These are phyloP conservation scores for Cardamine occulta DNA, from an alignment of 345 rosid species.

Conservation along the genomic window DNA sequence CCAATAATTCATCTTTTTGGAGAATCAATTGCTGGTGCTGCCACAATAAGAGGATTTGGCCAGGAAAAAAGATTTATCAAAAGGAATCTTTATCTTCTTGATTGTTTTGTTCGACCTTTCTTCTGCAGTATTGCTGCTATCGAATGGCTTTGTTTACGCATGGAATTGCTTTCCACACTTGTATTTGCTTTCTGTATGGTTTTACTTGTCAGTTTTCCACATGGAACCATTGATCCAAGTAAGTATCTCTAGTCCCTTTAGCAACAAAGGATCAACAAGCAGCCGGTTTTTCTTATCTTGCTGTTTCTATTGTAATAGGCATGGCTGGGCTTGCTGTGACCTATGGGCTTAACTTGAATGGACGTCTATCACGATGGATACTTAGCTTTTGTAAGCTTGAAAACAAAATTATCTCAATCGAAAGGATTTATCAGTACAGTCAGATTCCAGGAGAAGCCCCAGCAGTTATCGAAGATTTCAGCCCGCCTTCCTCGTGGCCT, in stretches of 20 bases:
- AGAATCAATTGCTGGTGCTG: slow-evolving; percentile 99
- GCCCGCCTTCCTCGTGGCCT: slow-evolving; percentile 89
- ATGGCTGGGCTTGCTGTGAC: slow-evolving; percentile 99
- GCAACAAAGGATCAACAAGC: slow-evolving; percentile 6
- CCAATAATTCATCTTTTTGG: slow-evolving; percentile 96
- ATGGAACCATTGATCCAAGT: slow-evolving; percentile 97
- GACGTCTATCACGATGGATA: slow-evolving; percentile 97
- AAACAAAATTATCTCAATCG: slow-evolving; percentile 95
- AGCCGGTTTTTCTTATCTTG: slow-evolving; percentile 15
- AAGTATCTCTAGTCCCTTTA: slow-evolving; percentile 42
- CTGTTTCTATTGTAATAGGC: slow-evolving; percentile 56
- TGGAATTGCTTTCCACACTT: slow-evolving; percentile 96
- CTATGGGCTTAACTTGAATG: slow-evolving; percentile 96
- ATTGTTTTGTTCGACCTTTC: slow-evolving; percentile 98
- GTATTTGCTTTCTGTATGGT: slow-evolving; percentile 99
- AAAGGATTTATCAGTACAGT: slow-evolving; percentile 97
- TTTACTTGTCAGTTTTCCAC: slow-evolving; percentile 95
- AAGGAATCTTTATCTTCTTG: slow-evolving; percentile 97
- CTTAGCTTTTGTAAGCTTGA: slow-evolving; percentile 99
- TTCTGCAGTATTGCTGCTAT: slow-evolving; percentile 97
- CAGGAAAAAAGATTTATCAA: slow-evolving; percentile 97
- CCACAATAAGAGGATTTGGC: slow-evolving; percentile 98
- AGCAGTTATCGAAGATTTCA: slow-evolving; percentile 61
- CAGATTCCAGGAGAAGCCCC: slow-evolving; percentile 83
- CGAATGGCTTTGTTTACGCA: slow-evolving; percentile 99